Conservation (phyloP, 805 yeast genomes). For the Lipomyces chichibuensis region DNA sequence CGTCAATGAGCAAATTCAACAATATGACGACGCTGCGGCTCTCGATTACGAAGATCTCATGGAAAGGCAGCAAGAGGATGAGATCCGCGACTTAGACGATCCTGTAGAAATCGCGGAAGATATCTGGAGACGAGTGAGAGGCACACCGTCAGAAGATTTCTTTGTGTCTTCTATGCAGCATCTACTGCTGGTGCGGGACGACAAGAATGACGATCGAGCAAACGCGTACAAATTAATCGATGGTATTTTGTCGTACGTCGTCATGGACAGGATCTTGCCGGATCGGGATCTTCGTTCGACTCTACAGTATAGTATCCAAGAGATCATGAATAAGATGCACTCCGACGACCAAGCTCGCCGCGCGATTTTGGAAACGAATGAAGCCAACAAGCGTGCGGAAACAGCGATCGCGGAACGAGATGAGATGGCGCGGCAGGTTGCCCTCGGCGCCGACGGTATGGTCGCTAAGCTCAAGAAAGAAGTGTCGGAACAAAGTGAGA, state of each 20-base stretch:
- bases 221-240: slow-evolving; percentile 62
- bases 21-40: slow-evolving; percentile 59
- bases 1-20: slow-evolving; percentile 66
- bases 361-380: slow-evolving; percentile 63
- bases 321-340: slow-evolving; percentile 65
- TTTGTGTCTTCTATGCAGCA: slow-evolving; percentile 69
- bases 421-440: slow-evolving; percentile 65
- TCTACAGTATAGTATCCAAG: slow-evolving; percentile 28
- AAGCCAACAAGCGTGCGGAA: slow-evolving; percentile 56
- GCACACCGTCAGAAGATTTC: slow-evolving; percentile 61
- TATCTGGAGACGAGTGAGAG: slow-evolving; percentile 59
- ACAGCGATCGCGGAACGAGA: slow-evolving; percentile 62
- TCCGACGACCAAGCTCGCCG: slow-evolving; percentile 85
- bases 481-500: slow-evolving; percentile 62
- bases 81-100: slow-evolving; percentile 62
- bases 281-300: slow-evolving; percentile 42
- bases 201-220: slow-evolving; percentile 49
- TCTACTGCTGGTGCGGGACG: slow-evolving; percentile 53
- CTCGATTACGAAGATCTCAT: slow-evolving; percentile 56
- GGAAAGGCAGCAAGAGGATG: slow-evolving; percentile 47
- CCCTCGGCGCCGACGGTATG: slow-evolving; percentile 76
- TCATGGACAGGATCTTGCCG: slow-evolving; percentile 52
- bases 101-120: slow-evolving; percentile 70
- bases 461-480: slow-evolving; percentile 63
- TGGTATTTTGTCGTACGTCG: slow-evolving; percentile 65